Percentiles rank a stretch among this genome's conserved stretches.
Evolutionary conservation across 83 land plant species (phyloP).

Genomic region (Picea mariana): DNA sequence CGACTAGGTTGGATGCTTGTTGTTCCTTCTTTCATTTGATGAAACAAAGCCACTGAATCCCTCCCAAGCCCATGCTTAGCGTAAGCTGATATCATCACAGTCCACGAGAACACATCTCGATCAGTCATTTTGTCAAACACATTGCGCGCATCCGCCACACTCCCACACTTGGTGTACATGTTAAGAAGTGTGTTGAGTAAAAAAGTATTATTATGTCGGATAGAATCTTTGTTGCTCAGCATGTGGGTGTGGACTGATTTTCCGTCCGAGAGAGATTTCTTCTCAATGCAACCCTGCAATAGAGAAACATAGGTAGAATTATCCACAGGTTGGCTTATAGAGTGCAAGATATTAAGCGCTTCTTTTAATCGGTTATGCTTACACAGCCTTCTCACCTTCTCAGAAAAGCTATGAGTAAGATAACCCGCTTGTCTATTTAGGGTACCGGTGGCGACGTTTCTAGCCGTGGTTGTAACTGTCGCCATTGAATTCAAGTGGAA

Average conservation of each 20-base stretch:
- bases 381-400: not conserved
- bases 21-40: not conserved
- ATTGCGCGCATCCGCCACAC: constrained; percentile 23
- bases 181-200: too few species aligned
- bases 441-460: too few species aligned
- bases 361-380: not conserved
- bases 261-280: not conserved
- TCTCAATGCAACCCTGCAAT: not conserved
- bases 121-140: constrained; percentile 48
- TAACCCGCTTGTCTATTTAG: too few species aligned
- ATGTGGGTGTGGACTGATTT: too few species aligned
- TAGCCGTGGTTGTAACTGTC: too few species aligned
- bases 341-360: not conserved
- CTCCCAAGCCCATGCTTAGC: constrained; percentile 7
- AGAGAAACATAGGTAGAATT: constrained; percentile 4
- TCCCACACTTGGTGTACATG: not conserved
- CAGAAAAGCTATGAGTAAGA: too few species aligned
- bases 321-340: not conserved
- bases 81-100: too few species aligned
- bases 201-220: too few species aligned
- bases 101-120: constrained; percentile 42
- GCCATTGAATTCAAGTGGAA: too few species aligned
- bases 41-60: constrained; percentile 30
- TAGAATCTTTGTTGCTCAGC: too few species aligned
- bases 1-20: not conserved